Conservation (phyloP, 768 basidiomycete genomes). For the Filobasidium floriforme region DNA sequence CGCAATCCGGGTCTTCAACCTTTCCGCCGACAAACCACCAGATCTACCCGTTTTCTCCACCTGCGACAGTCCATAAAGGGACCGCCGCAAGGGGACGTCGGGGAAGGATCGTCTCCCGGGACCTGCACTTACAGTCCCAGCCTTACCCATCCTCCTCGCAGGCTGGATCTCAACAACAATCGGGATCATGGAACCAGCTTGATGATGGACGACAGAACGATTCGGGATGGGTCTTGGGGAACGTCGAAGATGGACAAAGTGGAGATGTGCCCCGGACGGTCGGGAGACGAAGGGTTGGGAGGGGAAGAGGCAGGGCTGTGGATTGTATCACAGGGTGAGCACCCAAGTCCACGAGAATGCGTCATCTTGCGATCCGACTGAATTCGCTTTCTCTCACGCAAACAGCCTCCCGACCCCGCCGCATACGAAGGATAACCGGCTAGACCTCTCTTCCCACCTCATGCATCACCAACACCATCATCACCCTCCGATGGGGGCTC, state of each 20-base stretch:
- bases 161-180: neutral
- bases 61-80: neutral
- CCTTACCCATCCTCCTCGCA: neutral
- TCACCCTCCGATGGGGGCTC: neutral
- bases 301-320: neutral
- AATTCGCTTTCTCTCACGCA: neutral
- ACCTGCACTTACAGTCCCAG: neutral
- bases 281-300: neutral
- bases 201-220: neutral
- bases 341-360: neutral
- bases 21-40: too few relatives aligned
- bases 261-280: neutral
- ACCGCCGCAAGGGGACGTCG: neutral
- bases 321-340: conserved; percentile 4
- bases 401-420: conserved; percentile 2
- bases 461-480: neutral
- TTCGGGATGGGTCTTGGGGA: neutral
- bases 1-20: too few relatives aligned
- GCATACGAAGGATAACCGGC: neutral
- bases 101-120: neutral
- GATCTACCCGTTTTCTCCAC: conserved; percentile 1
- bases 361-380: too few relatives aligned
- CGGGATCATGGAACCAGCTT: neutral
- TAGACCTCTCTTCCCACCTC: neutral
- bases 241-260: neutral